A percentile compares a stretch with the other conserved stretches of the same genome.
These are phyloP conservation scores for Psidium guajava DNA, from an alignment of 345 rosid genomes.

Conservation along the genomic window DNA sequence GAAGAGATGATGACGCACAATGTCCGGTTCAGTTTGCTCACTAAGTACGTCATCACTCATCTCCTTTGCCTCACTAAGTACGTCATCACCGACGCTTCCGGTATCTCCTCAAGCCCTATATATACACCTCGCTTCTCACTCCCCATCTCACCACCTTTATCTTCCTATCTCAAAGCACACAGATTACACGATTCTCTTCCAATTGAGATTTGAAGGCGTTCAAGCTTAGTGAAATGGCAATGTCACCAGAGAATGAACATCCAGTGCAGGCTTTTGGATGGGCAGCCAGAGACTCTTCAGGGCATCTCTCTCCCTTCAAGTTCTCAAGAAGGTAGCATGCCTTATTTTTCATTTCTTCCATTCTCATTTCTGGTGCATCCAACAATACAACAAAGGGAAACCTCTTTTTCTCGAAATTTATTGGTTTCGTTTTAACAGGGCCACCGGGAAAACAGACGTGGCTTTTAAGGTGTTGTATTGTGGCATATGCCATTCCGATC, in stretches of 20 bases:
- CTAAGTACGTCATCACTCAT: background rate
- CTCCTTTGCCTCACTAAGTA: background rate
- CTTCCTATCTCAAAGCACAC: background rate
- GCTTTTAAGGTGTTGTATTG: conserved; percentile 23
- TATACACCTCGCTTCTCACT: rapidly evolving
- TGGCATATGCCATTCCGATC: conserved; percentile 36
- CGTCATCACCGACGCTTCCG: background rate
- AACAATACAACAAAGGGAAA: background rate
- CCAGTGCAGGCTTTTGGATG: conserved; percentile 8
- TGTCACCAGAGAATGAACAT: conserved; percentile 1
- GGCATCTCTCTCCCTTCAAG: conserved; percentile 2
- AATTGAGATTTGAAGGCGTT: background rate
- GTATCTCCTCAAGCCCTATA: background rate
- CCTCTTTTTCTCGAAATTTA: background rate
- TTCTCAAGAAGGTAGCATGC: conserved; percentile 8
- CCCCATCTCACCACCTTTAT: background rate
- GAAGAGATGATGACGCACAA: background rate
- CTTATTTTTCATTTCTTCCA: background rate
- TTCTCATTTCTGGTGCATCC: background rate
- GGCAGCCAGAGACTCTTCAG: conserved; percentile 10
- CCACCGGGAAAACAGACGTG: conserved; percentile 21
- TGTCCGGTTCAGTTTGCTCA: background rate
- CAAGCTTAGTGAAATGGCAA: background rate
- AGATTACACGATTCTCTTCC: background rate
- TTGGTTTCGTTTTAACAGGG: background rate